Evolutionary conservation across 768 basidiomycete species (phyloP), one percentile per base, ranked within the genome.

Genomic region (Cantharellus cinnabarinus): DNA sequence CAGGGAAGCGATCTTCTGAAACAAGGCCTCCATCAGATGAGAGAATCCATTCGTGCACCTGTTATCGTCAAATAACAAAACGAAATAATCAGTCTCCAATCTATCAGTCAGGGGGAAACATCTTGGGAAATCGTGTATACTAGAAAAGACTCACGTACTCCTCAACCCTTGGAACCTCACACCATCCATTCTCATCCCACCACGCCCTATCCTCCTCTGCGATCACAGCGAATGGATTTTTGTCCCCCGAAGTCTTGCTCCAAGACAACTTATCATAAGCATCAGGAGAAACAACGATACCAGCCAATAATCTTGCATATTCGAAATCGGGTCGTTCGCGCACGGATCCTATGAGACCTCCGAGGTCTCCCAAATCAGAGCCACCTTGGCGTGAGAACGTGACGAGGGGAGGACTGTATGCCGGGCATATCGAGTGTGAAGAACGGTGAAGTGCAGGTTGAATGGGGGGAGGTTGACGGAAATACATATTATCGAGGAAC

Each of bases 21-120:
- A 79, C 76, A 3, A 62, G 37, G 59, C 72, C 68, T 5, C 82
- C 80, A 64, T 78, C 72, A 0, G 79, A 67, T 0, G 87, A 80
- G 60, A 95, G 73, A 55, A 89, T 74, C 64, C 91, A 89, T 63
- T 93, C 84, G 67, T 82, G 88, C 1, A 81, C 77, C 90, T 93
- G 62, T 38, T 62, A 5, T n/a, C 58, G 10, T 10, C 44, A 48
- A 48, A 29, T 48, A 29, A 29, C 14, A 59, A 42, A 59, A 29
- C 2, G n/a, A 5, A 2, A 15, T 14, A 55, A 14, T 7, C 15
- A 55, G n/a, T 55, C 14, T 55, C 52, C 38, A 42, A 42, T 7
- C 5, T 2, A 38, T 42, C 40, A 51, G 38, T 38, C 34, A 59
- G 41, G 5, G 3, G 40, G 4, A 57, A 58, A 54, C 20, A 3